These are phyloP conservation scores for Bigelowiella natans DNA, from an alignment of 78 protist species.

Conservation along the genomic window DNA sequence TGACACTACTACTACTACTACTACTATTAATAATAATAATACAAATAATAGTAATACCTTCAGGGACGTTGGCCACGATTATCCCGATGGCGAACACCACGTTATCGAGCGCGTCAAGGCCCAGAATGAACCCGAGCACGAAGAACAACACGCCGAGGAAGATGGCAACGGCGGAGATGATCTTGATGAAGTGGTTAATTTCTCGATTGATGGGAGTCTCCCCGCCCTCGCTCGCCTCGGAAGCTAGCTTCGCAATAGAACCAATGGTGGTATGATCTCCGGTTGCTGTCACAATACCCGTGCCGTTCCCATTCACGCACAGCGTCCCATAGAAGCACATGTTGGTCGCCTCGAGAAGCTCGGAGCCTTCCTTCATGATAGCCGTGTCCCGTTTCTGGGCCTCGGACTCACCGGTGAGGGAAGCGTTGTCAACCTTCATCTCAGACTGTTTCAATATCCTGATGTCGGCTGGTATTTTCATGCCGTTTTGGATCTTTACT, in stretches of 20 bases:
- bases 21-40: too few species aligned
- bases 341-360: conserved; percentile 53
- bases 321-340: conserved; percentile 17
- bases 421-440: neutral
- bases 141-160: conserved; percentile 46
- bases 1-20: too few species aligned
- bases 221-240: neutral
- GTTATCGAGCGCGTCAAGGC: too few species aligned
- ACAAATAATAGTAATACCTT: too few species aligned
- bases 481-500: conserved; percentile 54
- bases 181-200: conserved; percentile 50
- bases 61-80: conserved; percentile 60
- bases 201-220: conserved; percentile 61
- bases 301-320: conserved; percentile 14
- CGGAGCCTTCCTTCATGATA: too few species aligned
- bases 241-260: conserved; percentile 40
- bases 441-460: conserved; percentile 39
- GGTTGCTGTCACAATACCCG: conserved; percentile 33
- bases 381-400: too few species aligned
- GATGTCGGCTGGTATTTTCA: conserved; percentile 75
- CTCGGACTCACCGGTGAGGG: conserved; percentile 4
- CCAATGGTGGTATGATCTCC: conserved; percentile 85
- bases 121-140: too few species aligned
- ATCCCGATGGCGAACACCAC: conserved; percentile 45
- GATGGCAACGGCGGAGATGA: conserved; percentile 47